Evolutionary conservation across 2,329 filamentous ascomycete genomes (phyloP).

Genomic region (Fusarium virguliforme): DNA sequence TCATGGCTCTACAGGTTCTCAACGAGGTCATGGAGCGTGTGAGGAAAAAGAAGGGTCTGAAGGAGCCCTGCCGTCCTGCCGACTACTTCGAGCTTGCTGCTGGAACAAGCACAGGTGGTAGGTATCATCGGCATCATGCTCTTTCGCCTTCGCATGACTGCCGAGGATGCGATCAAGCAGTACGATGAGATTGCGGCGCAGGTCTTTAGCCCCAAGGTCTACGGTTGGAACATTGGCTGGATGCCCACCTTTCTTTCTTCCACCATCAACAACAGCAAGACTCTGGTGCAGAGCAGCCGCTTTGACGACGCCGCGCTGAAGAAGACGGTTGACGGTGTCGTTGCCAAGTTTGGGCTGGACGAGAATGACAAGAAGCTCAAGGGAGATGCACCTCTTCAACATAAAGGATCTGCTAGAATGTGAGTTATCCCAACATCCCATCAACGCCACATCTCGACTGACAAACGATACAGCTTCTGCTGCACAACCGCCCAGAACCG

Average conservation of each 20-base stretch:
- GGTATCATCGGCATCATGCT: slow-evolving; percentile 44
- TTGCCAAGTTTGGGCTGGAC: slow-evolving; percentile 35
- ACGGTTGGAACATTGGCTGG: slow-evolving; percentile 32
- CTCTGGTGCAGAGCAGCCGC: slow-evolving; percentile 30
- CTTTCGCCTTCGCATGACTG: slow-evolving; percentile 43
- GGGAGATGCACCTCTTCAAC: slow-evolving; percentile 36
- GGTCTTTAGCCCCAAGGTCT: slow-evolving; percentile 40
- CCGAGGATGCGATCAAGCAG: slow-evolving; percentile 32
- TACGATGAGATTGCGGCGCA: slow-evolving; percentile 39
- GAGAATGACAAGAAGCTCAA: slow-evolving; percentile 36
- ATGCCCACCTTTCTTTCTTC: slow-evolving; percentile 17
- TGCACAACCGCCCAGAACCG: slow-evolving; percentile 37
- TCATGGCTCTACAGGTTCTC: slow-evolving; percentile 16
- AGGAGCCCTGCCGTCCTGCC: neutral
- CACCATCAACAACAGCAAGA: slow-evolving; percentile 35
- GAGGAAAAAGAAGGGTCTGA: neutral
- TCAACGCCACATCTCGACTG: neutral
- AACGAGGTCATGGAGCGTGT: slow-evolving; percentile 21
- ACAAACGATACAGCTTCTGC: slow-evolving; percentile 8
- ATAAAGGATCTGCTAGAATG: slow-evolving; percentile 25
- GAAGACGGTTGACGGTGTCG: slow-evolving; percentile 36
- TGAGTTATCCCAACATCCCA: neutral
- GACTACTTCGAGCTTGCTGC: slow-evolving; percentile 44
- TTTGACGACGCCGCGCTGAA: slow-evolving; percentile 34
- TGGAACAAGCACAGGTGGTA: slow-evolving; percentile 41